Evolutionary conservation across 768 basidiomycete genomes (phyloP).

Genomic region (Pilatotrama ljubarskyi): DNA sequence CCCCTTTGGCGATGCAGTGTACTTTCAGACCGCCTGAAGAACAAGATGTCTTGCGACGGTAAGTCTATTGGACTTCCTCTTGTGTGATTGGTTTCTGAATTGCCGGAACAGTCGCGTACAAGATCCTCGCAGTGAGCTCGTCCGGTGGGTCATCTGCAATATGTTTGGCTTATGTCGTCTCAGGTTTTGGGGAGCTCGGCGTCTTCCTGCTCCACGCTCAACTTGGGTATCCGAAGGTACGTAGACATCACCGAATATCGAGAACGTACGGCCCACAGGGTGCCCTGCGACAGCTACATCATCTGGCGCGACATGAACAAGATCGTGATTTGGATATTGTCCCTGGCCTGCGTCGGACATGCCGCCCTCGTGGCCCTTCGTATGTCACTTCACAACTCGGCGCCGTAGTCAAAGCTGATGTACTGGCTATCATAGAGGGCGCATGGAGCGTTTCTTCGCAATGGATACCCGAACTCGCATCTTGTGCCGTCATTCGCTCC

Average conservation of each 20-base stretch:
- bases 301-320: constrained; percentile 18
- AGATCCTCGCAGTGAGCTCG: background rate
- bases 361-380: constrained; percentile 8
- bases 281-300: constrained; percentile 13
- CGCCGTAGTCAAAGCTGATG: too few relatives aligned
- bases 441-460: constrained; percentile 1
- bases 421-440: constrained; percentile 9
- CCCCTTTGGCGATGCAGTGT: background rate
- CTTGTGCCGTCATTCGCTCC: constrained; percentile 1
- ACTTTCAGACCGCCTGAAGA: background rate
- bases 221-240: constrained; percentile 10
- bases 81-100: background rate
- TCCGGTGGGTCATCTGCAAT: background rate
- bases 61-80: background rate
- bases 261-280: too few relatives aligned
- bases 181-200: constrained; percentile 12
- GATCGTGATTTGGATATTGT: constrained; percentile 4
- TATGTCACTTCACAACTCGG: background rate
- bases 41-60: constrained; percentile 8
- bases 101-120: background rate
- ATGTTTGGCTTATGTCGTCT: background rate
- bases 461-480: background rate
- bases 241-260: background rate
- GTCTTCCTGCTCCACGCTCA: constrained; percentile 12
- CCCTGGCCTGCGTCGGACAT: constrained; percentile 3